Percentiles rank a stretch among this genome's conserved stretches.
Evolutionary conservation across 148 eudicot species (phyloP).

Genomic region (Mesembryanthemum crystallinum): DNA sequence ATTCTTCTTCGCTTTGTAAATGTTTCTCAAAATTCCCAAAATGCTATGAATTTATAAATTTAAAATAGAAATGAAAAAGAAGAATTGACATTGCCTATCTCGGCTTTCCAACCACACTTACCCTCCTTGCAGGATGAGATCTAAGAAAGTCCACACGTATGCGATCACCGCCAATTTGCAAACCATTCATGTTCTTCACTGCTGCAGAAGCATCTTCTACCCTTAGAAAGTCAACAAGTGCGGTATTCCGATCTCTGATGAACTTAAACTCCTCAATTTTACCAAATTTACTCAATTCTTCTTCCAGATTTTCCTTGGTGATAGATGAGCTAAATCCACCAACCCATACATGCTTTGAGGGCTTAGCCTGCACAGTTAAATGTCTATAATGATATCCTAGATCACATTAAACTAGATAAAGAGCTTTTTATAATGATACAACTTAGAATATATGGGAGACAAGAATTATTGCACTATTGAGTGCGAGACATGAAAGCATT

Average conservation of each 20-base stretch:
- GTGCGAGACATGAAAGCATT: too few species aligned
- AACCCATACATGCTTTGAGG: slow-evolving; percentile 90
- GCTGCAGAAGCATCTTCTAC: slow-evolving; percentile 87
- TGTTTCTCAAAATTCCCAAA: not conserved
- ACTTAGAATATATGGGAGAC: not conserved
- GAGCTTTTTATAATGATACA: not conserved
- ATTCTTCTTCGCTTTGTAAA: not conserved
- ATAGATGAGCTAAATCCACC: slow-evolving; percentile 71
- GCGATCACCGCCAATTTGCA: slow-evolving; percentile 56
- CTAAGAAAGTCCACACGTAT: slow-evolving; percentile 88
- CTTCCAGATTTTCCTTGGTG: slow-evolving; percentile 71
- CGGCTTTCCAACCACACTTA: slow-evolving; percentile 31
- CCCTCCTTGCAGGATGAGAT: slow-evolving; percentile 68
- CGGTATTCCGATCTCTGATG: slow-evolving; percentile 72
- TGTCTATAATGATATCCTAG: slow-evolving; percentile 3
- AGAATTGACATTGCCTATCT: not conserved
- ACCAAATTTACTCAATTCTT: slow-evolving; percentile 69
- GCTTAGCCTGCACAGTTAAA: slow-evolving; percentile 65
- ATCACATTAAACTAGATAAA: not conserved
- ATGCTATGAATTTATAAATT: not conserved
- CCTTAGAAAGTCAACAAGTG: slow-evolving; percentile 62
- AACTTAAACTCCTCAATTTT: slow-evolving; percentile 78
- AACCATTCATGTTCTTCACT: slow-evolving; percentile 63
- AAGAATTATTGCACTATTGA: too few species aligned
- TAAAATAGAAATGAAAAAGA: not conserved